A percentile compares a stretch with the other conserved stretches of the same genome.
These are phyloP conservation scores for Auriscalpium vulgare DNA, from an alignment of 768 basidiomycete species.

Conservation along the genomic window DNA sequence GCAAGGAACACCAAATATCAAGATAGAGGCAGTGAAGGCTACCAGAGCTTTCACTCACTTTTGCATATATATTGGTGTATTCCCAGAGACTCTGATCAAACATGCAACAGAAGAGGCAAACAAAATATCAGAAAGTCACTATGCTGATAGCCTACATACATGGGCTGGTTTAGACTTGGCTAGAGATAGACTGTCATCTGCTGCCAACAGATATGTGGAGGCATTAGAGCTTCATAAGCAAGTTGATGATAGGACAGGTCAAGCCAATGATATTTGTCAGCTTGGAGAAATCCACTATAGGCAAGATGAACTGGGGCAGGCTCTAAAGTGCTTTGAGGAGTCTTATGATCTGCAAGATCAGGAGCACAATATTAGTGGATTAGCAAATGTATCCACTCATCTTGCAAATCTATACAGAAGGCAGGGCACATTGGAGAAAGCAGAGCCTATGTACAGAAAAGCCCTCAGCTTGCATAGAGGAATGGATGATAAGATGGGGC, in stretches of 20 bases:
- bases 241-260: neutral
- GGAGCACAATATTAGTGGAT: neutral
- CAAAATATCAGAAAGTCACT: neutral
- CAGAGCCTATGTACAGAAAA: neutral
- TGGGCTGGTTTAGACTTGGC: neutral
- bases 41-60: neutral
- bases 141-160: neutral
- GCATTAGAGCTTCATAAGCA: neutral
- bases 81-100: neutral
- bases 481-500: slow-evolving; percentile 6
- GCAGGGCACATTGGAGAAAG: neutral
- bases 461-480: slow-evolving; percentile 4
- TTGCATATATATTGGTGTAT: neutral
- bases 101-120: neutral
- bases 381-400: neutral
- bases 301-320: neutral
- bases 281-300: neutral
- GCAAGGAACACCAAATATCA: neutral
- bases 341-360: neutral
- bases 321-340: neutral
- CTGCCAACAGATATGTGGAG: neutral
- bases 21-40: neutral
- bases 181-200: neutral
- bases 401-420: neutral
- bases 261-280: neutral